Conservation (phyloP, 2,329 filamentous ascomycete genomes). For the Calonectria pauciramosa region DNA sequence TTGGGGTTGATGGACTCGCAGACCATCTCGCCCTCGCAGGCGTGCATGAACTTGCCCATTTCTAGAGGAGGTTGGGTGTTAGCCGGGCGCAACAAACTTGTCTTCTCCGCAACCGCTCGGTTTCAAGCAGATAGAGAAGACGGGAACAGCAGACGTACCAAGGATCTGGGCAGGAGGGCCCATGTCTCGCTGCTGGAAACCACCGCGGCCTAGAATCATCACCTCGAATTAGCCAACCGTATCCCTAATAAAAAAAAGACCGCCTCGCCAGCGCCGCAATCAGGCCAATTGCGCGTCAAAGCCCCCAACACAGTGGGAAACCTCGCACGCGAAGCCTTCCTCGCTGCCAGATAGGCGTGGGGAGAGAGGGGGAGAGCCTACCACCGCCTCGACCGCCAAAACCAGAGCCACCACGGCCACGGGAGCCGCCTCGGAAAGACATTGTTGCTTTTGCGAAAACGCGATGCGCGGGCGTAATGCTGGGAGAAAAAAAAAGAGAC, state of each 20-base stretch:
- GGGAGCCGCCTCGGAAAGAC: constrained; percentile 57
- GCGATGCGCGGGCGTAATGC: constrained; percentile 16
- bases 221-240: constrained; percentile 31
- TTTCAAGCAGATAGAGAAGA: not conserved
- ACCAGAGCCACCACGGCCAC: constrained; percentile 52
- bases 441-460: constrained; percentile 42
- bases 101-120: no score
- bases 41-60: constrained; percentile 94
- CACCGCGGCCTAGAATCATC: constrained; percentile 50
- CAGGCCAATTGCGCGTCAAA: constrained; percentile 1
- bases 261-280: not conserved
- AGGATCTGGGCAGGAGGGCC: constrained; percentile 55
- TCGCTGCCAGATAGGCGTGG: not conserved
- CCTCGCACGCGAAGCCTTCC: not conserved
- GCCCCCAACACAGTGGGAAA: not conserved
- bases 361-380: constrained; percentile 36
- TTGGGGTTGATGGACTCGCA: constrained; percentile 96
- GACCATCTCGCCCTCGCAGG: constrained; percentile 97
- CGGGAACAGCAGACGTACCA: constrained; percentile 46
- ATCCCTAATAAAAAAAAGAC: not conserved
- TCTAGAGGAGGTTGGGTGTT: constrained; percentile 62
- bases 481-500: not conserved
- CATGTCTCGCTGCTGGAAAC: constrained; percentile 57
- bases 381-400: constrained; percentile 54
- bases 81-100: constrained; percentile 1